Evolutionary conservation across 2,329 filamentous ascomycete species (phyloP).

Genomic region (Colletotrichum chrysophilum): DNA sequence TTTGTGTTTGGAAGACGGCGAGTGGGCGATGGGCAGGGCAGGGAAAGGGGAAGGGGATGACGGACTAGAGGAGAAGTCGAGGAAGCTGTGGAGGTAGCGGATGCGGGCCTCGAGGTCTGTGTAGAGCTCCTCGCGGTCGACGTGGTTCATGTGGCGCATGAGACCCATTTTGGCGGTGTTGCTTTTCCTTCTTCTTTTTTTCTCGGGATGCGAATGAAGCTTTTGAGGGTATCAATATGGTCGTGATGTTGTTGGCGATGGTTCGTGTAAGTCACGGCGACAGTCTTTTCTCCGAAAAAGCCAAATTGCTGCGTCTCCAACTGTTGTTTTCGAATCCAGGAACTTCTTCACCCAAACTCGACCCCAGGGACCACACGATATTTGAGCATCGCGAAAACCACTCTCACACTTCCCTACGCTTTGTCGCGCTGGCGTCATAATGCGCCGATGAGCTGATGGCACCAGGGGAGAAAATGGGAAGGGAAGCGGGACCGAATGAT

Average conservation of each 20-base stretch:
- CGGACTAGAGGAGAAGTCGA: conserved; percentile 76
- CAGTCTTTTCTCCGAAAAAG: not conserved
- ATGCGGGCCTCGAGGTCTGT: conserved; percentile 73
- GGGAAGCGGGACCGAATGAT: conserved; percentile 2
- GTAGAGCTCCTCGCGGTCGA: conserved; percentile 75
- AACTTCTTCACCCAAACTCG: not conserved
- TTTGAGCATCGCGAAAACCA: not conserved
- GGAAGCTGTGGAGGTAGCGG: conserved; percentile 75
- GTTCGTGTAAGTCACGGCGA: not conserved
- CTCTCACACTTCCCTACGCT: not conserved
- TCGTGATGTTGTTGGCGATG: not conserved
- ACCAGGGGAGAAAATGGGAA: not conserved
- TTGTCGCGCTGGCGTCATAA: conserved; percentile 11
- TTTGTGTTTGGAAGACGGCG: too few relatives aligned
- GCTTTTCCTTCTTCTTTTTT: not conserved
- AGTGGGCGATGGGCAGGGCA: not conserved
- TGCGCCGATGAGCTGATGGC: conserved; percentile 1
- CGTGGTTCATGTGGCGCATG: conserved; percentile 53
- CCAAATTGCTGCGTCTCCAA: not conserved
- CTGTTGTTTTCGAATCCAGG: fast-evolving
- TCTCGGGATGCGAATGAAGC: too few relatives aligned
- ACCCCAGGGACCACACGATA: not conserved
- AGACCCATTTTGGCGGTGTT: conserved; percentile 9
- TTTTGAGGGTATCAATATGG: too few relatives aligned
- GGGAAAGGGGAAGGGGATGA: not conserved